These are phyloP conservation scores for Lodderomyces jiufengensis DNA, from an alignment of 1,139 yeast genomes.

Conservation along the genomic window DNA sequence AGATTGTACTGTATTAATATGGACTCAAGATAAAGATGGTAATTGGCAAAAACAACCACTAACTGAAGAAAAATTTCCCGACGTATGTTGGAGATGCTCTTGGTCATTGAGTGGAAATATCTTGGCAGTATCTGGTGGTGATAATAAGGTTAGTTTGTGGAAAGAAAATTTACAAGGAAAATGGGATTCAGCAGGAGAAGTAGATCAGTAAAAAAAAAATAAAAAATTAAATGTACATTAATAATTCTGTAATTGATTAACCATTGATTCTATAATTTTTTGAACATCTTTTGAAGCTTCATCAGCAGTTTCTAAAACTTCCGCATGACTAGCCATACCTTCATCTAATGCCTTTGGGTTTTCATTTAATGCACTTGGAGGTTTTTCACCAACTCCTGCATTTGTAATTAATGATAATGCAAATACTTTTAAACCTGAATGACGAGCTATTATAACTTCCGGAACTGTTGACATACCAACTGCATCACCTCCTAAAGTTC, in stretches of 20 bases:
- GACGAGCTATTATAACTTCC: slow-evolving; percentile 90
- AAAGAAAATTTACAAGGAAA: slow-evolving; percentile 89
- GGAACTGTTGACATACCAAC: slow-evolving; percentile 99
- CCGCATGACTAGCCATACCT: slow-evolving; percentile 87
- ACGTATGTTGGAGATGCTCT: slow-evolving; percentile 96
- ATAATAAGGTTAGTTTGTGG: slow-evolving; percentile 94
- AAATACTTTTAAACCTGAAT: slow-evolving; percentile 73
- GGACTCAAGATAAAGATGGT: slow-evolving; percentile 73
- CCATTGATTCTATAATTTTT: slow-evolving; percentile 59
- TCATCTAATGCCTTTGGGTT: slow-evolving; percentile 53
- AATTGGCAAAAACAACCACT: slow-evolving; percentile 80
- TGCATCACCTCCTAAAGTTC: slow-evolving; percentile 79
- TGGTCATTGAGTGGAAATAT: slow-evolving; percentile 97
- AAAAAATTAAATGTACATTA: slow-evolving; percentile 3
- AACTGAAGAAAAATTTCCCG: slow-evolving; percentile 83
- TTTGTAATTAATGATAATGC: slow-evolving; percentile 88
- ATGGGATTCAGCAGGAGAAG: slow-evolving; percentile 97
- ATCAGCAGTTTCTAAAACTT: slow-evolving; percentile 80
- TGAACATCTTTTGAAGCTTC: slow-evolving; percentile 81
- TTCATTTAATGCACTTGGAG: slow-evolving; percentile 66
- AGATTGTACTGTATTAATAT: slow-evolving; percentile 89
- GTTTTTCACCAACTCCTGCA: slow-evolving; percentile 69
- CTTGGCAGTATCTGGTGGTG: slow-evolving; percentile 94
- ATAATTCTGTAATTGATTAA: slow-evolving; percentile 39
- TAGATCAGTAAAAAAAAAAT: slow-evolving; percentile 53